Evolutionary conservation across 148 eudicot genomes (phyloP), one percentile per base, ranked within the genome.

Genomic region (Pharnaceum exiguum): DNA sequence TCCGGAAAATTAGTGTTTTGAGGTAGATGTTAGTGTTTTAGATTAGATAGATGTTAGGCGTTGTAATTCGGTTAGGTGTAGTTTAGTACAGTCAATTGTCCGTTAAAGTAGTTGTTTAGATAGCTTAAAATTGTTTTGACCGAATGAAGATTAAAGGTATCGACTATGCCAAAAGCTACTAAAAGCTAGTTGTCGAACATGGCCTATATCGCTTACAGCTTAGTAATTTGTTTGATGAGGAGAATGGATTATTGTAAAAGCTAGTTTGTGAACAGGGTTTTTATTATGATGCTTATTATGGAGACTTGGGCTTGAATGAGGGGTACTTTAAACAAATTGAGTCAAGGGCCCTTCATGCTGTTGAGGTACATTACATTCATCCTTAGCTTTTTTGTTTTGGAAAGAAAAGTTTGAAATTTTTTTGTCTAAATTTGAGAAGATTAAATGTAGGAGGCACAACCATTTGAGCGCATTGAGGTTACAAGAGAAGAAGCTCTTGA

Each of bases 381-480:
- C 32, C 8, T 42, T 15, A 39, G n/a, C 40, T 57, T 10, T 17
- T 17, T 4, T 44, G 4, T 2, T 7, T 5, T 40, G 46, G 5
- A 0, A 44, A 44, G 9, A 11, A 11, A 44, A 15, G 24, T 4
- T 11, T 24, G 15, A 23, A 24, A 36, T 54, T 21, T 50, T 12
- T 23, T 45, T 17, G 2, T 33, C 7, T 11, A n/a, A n/a, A n/a
- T n/a, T n/a, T n/a, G n/a, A n/a, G n/a, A n/a, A n/a, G n/a, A n/a
- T n/a, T n/a, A 55, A 31, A 63, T 65, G 62, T 80, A 89, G 96
- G 99, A 89, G 63, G 89, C 79, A 71, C 99, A 94, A 63, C 91
- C 95, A 43, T 94, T 94, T 70, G 95, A 89, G 67, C 86, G 99
- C 60, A 84, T 94, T 78, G 96, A 89, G 72, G 99, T 94, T 63